These are phyloP conservation scores for Alternaria triticina DNA, from an alignment of 2,329 filamentous ascomycete species.

Conservation along the genomic window DNA sequence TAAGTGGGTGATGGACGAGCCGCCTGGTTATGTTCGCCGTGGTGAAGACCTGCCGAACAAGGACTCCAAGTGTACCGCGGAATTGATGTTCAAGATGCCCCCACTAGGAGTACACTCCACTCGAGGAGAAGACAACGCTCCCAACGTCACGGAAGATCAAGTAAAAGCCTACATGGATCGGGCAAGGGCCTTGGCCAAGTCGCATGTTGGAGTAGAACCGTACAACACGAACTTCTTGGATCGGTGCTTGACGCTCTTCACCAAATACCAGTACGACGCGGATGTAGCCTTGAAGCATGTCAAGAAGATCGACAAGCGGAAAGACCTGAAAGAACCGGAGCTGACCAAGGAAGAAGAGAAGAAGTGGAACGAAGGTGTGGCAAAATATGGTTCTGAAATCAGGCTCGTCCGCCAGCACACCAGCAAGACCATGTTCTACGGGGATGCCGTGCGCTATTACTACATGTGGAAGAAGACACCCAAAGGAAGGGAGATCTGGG, in stretches of 20 bases:
- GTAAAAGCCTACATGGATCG: conserved; percentile 79
- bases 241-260: conserved; percentile 77
- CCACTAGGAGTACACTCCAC: conserved; percentile 55
- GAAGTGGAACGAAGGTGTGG: conserved; percentile 89
- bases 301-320: conserved; percentile 68
- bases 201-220: conserved; percentile 70
- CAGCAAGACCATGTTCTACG: conserved; percentile 74
- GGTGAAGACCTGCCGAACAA: conserved; percentile 79
- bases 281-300: conserved; percentile 74
- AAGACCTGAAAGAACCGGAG: conserved; percentile 83
- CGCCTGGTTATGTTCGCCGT: conserved; percentile 80
- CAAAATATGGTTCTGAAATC: conserved; percentile 90
- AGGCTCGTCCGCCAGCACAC: conserved; percentile 83
- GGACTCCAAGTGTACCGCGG: conserved; percentile 76
- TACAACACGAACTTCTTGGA: conserved; percentile 87
- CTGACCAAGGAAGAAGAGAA: conserved; percentile 79
- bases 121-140: conserved; percentile 53
- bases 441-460: conserved; percentile 88
- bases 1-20: conserved; percentile 93
- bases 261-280: conserved; percentile 72
- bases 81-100: conserved; percentile 79
- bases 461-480: conserved; percentile 98
- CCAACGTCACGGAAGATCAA: conserved; percentile 59
- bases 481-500: conserved; percentile 86
- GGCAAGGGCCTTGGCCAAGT: conserved; percentile 68